These are phyloP conservation scores for Flaveria floridana DNA, from an alignment of 140 eudicot genomes.

Conservation along the genomic window DNA sequence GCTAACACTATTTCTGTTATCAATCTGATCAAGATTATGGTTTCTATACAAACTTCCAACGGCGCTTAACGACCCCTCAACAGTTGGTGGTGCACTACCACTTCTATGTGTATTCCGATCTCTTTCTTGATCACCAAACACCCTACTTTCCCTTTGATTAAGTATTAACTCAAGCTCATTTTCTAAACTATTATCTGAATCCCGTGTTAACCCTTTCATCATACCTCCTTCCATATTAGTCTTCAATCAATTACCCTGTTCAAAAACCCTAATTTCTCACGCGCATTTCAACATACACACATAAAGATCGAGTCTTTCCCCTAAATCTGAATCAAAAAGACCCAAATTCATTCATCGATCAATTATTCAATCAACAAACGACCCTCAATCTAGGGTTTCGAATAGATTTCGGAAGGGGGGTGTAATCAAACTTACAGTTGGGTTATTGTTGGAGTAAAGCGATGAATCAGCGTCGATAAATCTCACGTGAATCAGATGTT, in stretches of 20 bases:
- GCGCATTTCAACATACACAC: too few species aligned
- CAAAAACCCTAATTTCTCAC: constrained; percentile 31
- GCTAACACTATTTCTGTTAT: constrained; percentile 32
- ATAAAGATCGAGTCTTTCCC: too few species aligned
- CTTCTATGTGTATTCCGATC: constrained; percentile 57
- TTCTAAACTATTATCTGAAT: constrained; percentile 46
- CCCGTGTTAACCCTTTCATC: constrained; percentile 40
- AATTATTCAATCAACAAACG: background rate
- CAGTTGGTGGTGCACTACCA: constrained; percentile 91
- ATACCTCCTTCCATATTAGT: constrained; percentile 31
- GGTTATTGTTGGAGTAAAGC: constrained; percentile 30
- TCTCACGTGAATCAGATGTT: constrained; percentile 30
- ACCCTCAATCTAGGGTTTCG: background rate
- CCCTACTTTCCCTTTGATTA: constrained; percentile 40
- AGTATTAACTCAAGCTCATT: constrained; percentile 59
- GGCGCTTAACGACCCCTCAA: constrained; percentile 68
- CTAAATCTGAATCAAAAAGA: too few species aligned
- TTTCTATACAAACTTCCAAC: constrained; percentile 55
- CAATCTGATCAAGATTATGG: constrained; percentile 33
- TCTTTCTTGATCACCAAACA: constrained; percentile 41
- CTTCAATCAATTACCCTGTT: constrained; percentile 2
- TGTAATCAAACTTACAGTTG: constrained; percentile 35
- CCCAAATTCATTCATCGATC: background rate
- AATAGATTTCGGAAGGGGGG: background rate
- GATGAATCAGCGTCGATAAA: constrained; percentile 30